phyloP scores from a whole-genome alignment of 352 stramenopile species.

The Aphanomyces invadans region DNA sequence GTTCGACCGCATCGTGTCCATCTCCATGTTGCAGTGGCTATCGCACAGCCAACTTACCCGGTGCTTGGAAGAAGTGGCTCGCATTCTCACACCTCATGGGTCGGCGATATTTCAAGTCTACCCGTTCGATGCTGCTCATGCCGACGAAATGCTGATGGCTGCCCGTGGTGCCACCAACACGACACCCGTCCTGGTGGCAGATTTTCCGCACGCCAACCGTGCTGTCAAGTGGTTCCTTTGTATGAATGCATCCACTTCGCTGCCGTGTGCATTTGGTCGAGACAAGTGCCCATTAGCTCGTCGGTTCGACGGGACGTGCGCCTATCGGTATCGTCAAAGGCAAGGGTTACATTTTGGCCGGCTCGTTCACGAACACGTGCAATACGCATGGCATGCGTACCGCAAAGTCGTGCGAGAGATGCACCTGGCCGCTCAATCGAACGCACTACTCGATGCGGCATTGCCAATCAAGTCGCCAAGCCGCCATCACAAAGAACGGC shows the following conservation, averaged over 20 bases:
- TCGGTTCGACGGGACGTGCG: conserved; percentile 11
- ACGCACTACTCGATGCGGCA: neutral
- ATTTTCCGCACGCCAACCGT: conserved; percentile 54
- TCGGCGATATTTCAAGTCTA: conserved; percentile 69
- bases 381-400: conserved; percentile 19
- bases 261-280: neutral
- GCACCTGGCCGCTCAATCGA: neutral
- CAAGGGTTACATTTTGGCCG: neutral
- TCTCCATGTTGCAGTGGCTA: conserved; percentile 82
- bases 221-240: conserved; percentile 76
- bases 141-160: conserved; percentile 49
- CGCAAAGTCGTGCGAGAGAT: neutral
- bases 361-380: conserved; percentile 9
- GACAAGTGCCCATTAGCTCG: conserved; percentile 6
- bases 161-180: conserved; percentile 41
- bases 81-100: conserved; percentile 13
- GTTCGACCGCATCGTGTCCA: conserved; percentile 51
- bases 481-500: conserved; percentile 4
- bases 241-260: conserved; percentile 13
- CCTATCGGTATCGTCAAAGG: neutral
- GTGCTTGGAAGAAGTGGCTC: conserved; percentile 50
- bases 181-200: conserved; percentile 50
- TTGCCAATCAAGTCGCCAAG: neutral
- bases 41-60: conserved; percentile 41
- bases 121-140: conserved; percentile 39